Percentiles rank a stretch among this genome's conserved stretches.
Evolutionary conservation across 345 rosid species (phyloP).

Genomic region (Sisymbrium irio): DNA sequence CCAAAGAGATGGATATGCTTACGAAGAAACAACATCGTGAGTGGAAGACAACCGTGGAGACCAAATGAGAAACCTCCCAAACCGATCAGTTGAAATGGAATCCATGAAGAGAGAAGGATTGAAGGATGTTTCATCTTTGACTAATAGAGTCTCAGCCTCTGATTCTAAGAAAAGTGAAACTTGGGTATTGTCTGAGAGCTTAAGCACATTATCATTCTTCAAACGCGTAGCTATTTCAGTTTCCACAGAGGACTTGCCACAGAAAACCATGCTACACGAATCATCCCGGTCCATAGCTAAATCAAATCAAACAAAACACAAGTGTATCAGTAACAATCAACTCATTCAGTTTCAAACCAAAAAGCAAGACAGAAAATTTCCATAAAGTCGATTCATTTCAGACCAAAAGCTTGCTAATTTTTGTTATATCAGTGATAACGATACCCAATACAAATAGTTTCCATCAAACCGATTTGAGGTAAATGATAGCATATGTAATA

Average conservation of each 20-base stretch:
- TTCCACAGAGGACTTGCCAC: conserved; percentile 61
- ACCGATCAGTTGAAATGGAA: conserved; percentile 55
- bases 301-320: not conserved
- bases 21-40: conserved; percentile 77
- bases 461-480: too few species aligned
- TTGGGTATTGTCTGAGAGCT: conserved; percentile 41
- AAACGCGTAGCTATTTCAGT: conserved; percentile 48
- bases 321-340: too few species aligned
- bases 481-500: too few species aligned
- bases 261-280: conserved; percentile 46
- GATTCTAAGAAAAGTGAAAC: conserved; percentile 45
- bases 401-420: not conserved
- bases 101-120: conserved; percentile 43
- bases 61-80: conserved; percentile 79
- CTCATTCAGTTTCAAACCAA: too few species aligned
- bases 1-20: conserved; percentile 27
- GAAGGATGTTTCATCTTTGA: conserved; percentile 37
- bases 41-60: conserved; percentile 72
- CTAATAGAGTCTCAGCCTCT: conserved; percentile 36
- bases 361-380: too few species aligned
- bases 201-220: conserved; percentile 46
- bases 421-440: not conserved
- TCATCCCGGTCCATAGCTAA: not conserved
- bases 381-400: too few species aligned
- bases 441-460: not conserved